phyloP scores from a whole-genome alignment of 2,329 filamentous ascomycete genomes.

The Cytospora paraplurivora region DNA sequence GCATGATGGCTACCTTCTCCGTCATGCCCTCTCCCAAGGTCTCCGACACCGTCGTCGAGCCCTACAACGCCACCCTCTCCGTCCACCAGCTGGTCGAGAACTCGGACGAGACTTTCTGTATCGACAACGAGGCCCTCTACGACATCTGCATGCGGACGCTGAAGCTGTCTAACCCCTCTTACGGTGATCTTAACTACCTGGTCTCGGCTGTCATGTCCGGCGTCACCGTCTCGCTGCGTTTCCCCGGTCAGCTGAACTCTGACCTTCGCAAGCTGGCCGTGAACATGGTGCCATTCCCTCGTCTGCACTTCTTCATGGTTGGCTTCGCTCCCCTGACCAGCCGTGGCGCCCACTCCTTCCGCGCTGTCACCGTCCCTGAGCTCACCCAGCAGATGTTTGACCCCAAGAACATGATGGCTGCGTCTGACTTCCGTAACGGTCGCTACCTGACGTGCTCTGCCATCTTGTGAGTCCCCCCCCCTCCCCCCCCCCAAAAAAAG shows the following conservation, averaged over 20 bases:
- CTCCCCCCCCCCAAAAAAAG: neutral
- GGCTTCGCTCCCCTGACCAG: constrained; percentile 98
- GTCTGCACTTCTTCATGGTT: constrained; percentile 99
- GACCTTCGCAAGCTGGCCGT: constrained; percentile 99
- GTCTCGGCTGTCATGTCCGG: constrained; percentile 99
- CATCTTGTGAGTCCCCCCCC: constrained; percentile 72
- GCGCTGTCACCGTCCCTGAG: constrained; percentile 94
- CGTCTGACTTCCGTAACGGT: constrained; percentile 99
- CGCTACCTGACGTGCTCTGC: constrained; percentile 99
- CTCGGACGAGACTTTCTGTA: constrained; percentile 99
- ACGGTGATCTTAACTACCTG: constrained; percentile 99
- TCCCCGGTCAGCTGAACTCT: constrained; percentile 99
- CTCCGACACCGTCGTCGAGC: constrained; percentile 98
- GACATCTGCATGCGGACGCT: constrained; percentile 99
- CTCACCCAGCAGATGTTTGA: constrained; percentile 99
- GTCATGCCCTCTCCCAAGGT: constrained; percentile 99
- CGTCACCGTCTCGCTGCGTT: constrained; percentile 97
- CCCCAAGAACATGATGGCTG: constrained; percentile 99
- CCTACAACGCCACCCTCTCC: constrained; percentile 99
- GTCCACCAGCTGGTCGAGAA: constrained; percentile 99
- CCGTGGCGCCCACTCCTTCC: constrained; percentile 84
- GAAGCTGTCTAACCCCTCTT: constrained; percentile 97
- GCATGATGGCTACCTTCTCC: constrained; percentile 99
- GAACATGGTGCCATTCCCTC: constrained; percentile 99
- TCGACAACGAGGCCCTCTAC: constrained; percentile 99